These are phyloP conservation scores for Solanum okadae DNA, from an alignment of 257 asterid species.

Conservation along the genomic window DNA sequence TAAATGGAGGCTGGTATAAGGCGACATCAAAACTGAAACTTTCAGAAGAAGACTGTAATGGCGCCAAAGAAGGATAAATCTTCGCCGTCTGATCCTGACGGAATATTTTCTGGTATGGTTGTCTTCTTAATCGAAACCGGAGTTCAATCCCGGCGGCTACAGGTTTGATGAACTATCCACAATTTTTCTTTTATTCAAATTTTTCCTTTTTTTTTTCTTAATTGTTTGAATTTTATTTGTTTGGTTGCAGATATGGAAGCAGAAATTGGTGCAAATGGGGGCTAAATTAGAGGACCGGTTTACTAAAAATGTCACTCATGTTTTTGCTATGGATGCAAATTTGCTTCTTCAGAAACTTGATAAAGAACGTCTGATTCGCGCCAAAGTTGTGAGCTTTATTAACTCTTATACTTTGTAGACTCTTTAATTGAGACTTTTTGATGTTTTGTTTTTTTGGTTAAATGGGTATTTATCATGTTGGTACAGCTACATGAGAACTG, in stretches of 20 bases:
- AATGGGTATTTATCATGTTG: background rate
- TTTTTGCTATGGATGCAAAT: constrained; percentile 49
- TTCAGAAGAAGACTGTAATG: constrained; percentile 14
- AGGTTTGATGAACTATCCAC: constrained; percentile 28
- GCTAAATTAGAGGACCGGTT: constrained; percentile 41
- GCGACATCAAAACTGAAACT: background rate
- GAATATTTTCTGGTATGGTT: constrained; percentile 66
- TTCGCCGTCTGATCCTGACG: constrained; percentile 69
- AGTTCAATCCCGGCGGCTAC: constrained; percentile 63
- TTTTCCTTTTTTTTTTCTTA: background rate
- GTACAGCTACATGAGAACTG: background rate
- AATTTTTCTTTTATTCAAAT: background rate
- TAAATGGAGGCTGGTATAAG: background rate
- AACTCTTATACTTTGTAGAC: background rate
- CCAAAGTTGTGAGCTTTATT: constrained; percentile 44
- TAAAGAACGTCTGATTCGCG: constrained; percentile 33
- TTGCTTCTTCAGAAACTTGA: constrained; percentile 36
- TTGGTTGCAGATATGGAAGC: constrained; percentile 71
- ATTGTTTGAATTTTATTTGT: background rate
- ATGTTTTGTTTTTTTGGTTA: background rate
- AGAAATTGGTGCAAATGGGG: constrained; percentile 78
- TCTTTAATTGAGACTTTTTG: background rate
- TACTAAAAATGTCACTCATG: constrained; percentile 51
- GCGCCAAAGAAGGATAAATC: constrained; percentile 64
- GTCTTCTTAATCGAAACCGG: constrained; percentile 48